Base-by-base conservation (phyloP, 2,329 filamentous ascomycete species). In the Clonostachys chloroleuca region DNA sequence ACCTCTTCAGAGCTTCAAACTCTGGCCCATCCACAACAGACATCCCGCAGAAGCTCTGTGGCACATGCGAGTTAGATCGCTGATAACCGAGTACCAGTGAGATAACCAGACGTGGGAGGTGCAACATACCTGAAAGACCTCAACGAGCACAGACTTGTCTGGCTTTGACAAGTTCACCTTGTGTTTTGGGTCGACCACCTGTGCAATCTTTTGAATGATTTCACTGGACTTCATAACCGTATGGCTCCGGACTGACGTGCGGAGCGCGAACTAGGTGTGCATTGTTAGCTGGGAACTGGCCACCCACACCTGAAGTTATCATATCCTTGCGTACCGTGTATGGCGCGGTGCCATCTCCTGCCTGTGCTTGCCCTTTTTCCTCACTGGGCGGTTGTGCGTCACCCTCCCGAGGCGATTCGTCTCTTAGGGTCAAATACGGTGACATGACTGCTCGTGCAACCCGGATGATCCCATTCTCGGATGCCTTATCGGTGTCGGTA, bases 111-210 rank as follows among this genome's bases (percentile, higher is more conserved):
- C 46, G 48, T 47, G 50, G 55, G 45, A 47, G 47, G 42, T 39
- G 17, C 46, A 49, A 43, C 65, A 53, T 75, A 89, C 88, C 78
- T 90, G 83, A 64, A 87, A 92, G 48, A 94, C 78, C 57, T 94
- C 88, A 48, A 94, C 81, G 51, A 92, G 68, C 55, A 94, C 85
- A 34, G 92, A 80, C 60, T 89, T 81, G 67, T 92, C 87, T 34
- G 88, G 87, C n/a, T 75, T 78, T 43, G 75, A 80, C n/a, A 95
- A 77, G 57, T 92, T 83, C 49, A 94, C 89, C 58, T 84, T 86
- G 66, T 94, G 89, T 37, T 75, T 75, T 10, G 75, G 69, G 44
- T 83, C 81, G 51, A 91, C 79, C 33, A 84, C 68, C 37, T 73
- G 69, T 5, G 87, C 89, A 52, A 92, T 77, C 52, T 78, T 80